phyloP scores from a whole-genome alignment of 768 basidiomycete genomes.

The Hydnomerulius pinastri region DNA sequence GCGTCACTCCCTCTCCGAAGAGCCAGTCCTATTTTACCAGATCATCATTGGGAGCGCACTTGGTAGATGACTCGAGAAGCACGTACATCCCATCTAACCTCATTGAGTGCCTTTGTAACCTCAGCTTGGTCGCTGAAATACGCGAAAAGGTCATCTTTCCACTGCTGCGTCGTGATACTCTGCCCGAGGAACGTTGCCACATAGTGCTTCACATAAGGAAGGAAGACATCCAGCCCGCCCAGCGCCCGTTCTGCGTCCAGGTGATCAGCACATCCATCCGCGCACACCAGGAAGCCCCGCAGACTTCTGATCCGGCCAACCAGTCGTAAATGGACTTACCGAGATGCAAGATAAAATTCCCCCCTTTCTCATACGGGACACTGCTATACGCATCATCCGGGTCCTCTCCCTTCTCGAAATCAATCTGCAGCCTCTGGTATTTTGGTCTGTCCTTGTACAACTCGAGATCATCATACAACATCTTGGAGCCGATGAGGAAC shows the following conservation, averaged over 20 bases:
- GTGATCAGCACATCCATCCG: not conserved
- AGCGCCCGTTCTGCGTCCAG: conserved; percentile 15
- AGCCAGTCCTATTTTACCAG: conserved; percentile 64
- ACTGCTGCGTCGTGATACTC: conserved; percentile 81
- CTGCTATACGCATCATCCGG: conserved; percentile 76
- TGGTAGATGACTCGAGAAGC: not conserved
- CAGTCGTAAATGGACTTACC: conserved; percentile 52
- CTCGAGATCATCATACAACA: conserved; percentile 66
- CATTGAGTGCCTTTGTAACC: conserved; percentile 60
- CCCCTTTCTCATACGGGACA: conserved; percentile 88
- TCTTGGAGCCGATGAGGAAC: conserved; percentile 74
- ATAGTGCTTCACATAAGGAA: conserved; percentile 84
- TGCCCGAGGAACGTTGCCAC: conserved; percentile 78
- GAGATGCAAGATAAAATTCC: conserved; percentile 82
- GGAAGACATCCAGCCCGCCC: conserved; percentile 57
- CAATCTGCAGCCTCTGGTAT: conserved; percentile 78
- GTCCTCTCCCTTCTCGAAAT: conserved; percentile 71
- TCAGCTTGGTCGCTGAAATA: conserved; percentile 66
- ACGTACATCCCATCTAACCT: conserved; percentile 77
- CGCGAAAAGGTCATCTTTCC: conserved; percentile 76
- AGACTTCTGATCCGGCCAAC: too few species aligned
- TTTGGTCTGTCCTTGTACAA: conserved; percentile 56
- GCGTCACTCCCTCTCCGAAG: conserved; percentile 71
- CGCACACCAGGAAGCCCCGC: too few species aligned
- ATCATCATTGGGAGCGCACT: not conserved